Evolutionary conservation across 257 asterid species (phyloP).

Genomic region (Capsicum chinense): DNA sequence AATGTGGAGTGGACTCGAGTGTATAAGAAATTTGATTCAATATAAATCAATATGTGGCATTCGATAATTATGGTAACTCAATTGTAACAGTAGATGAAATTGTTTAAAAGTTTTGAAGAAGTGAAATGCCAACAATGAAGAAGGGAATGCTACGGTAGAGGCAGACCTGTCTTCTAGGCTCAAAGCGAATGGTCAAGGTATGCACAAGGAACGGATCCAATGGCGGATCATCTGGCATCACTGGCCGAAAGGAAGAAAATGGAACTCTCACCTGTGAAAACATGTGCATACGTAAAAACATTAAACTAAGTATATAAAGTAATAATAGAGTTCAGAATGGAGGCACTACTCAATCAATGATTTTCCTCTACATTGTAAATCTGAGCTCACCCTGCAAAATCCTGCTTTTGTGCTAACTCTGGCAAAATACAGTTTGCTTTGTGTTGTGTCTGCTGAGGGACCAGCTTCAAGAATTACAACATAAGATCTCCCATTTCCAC

Average conservation of each 20-base stretch:
- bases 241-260: slow-evolving; percentile 88
- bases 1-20: neutral
- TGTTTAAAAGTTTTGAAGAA: neutral
- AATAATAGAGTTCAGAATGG: neutral
- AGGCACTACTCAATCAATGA: slow-evolving; percentile 10
- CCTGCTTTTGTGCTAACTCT: slow-evolving; percentile 94
- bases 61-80: neutral
- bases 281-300: neutral
- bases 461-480: slow-evolving; percentile 92
- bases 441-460: slow-evolving; percentile 73
- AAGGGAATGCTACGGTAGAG: neutral
- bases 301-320: slow-evolving; percentile 19
- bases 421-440: slow-evolving; percentile 80
- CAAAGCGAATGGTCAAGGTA: slow-evolving; percentile 89
- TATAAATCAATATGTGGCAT: neutral
- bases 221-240: slow-evolving; percentile 88
- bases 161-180: slow-evolving; percentile 91
- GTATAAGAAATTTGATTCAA: neutral
- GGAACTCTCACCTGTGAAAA: slow-evolving; percentile 85
- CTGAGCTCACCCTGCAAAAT: slow-evolving; percentile 84
- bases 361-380: neutral
- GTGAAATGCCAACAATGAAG: slow-evolving; percentile 2
- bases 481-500: slow-evolving; percentile 95
- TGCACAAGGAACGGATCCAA: slow-evolving; percentile 96
- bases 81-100: neutral